Conservation (phyloP, 2,329 filamentous ascomycete genomes). For the Colletotrichum incanum region DNA sequence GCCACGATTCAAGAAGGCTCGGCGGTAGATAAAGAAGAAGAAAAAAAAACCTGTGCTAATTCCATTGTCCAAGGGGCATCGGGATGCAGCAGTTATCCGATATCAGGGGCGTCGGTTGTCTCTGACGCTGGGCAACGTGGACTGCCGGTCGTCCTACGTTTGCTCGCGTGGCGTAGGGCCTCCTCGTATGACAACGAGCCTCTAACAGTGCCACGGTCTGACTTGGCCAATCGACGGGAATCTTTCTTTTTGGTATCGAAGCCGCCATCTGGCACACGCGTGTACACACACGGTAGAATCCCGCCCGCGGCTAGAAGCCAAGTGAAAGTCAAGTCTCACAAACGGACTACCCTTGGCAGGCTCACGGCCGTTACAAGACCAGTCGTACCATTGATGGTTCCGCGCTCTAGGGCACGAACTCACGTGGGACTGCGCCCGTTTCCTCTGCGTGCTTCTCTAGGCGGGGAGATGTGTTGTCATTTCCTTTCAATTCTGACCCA, state of each 20-base stretch:
- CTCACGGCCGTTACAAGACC: conserved; percentile 6
- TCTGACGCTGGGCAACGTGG: conserved; percentile 23
- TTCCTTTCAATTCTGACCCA: background rate
- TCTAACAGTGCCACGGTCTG: background rate
- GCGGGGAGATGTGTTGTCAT: conserved; percentile 1
- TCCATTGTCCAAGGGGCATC: background rate
- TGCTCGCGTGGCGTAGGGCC: conserved; percentile 16
- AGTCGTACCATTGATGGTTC: conserved; percentile 3
- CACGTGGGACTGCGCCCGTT: background rate
- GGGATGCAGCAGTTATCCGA: conserved; percentile 22
- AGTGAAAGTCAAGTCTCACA: conserved; percentile 14
- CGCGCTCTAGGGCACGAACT: conserved; percentile 9
- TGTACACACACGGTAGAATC: background rate
- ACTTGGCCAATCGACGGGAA: conserved; percentile 2
- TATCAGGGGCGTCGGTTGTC: background rate
- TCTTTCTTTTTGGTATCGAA: background rate
- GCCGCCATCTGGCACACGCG: background rate
- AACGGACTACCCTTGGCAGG: conserved; percentile 7
- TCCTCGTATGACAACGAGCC: conserved; percentile 7
- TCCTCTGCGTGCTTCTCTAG: background rate
- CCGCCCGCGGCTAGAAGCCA: conserved; percentile 9
- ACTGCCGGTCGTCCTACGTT: conserved; percentile 7
- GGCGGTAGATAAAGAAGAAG: no score
- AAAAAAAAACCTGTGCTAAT: background rate
- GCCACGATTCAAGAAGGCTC: background rate